Conservation (phyloP, 345 rosid genomes). For the Sisymbrium altissimum region DNA sequence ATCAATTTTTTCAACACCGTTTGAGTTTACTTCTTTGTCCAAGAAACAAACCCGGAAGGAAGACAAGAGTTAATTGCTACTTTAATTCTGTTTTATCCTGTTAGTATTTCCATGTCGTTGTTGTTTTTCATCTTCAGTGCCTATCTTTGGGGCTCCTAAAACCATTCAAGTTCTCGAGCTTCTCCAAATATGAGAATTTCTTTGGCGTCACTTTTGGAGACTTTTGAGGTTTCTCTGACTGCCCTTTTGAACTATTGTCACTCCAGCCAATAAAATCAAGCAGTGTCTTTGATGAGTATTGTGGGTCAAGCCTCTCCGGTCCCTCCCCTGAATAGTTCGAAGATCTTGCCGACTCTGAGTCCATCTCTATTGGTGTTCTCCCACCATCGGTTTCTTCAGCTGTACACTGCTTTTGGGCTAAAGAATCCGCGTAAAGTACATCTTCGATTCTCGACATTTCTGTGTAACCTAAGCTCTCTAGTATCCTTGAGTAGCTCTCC, state of each 20-base stretch:
- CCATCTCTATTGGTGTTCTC: constrained; percentile 8
- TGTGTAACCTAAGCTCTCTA: constrained; percentile 77
- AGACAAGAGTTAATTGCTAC: not conserved
- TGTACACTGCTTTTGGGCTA: constrained; percentile 30
- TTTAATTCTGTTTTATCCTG: not conserved
- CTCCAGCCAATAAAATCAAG: constrained; percentile 74
- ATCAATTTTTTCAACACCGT: too few relatives aligned
- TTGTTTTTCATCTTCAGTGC: constrained; percentile 25
- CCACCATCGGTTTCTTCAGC: constrained; percentile 11
- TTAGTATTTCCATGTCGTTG: not conserved
- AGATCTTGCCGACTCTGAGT: not conserved
- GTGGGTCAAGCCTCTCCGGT: constrained; percentile 36
- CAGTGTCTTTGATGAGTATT: constrained; percentile 45
- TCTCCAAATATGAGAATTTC: constrained; percentile 34
- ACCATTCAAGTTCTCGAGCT: constrained; percentile 56
- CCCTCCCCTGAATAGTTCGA: constrained; percentile 21
- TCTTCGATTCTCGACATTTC: constrained; percentile 78
- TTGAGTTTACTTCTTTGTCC: not conserved
- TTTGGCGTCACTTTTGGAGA: constrained; percentile 31
- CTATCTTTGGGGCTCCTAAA: constrained; percentile 61
- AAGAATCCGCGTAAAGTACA: constrained; percentile 57
- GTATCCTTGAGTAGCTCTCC: constrained; percentile 84
- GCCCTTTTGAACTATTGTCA: constrained; percentile 8
- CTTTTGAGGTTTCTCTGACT: constrained; percentile 27
- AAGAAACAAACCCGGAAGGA: not conserved